Evolutionary conservation across 1,139 yeast species (phyloP).

Genomic region (Debaryomycetaceae sp.): DNA sequence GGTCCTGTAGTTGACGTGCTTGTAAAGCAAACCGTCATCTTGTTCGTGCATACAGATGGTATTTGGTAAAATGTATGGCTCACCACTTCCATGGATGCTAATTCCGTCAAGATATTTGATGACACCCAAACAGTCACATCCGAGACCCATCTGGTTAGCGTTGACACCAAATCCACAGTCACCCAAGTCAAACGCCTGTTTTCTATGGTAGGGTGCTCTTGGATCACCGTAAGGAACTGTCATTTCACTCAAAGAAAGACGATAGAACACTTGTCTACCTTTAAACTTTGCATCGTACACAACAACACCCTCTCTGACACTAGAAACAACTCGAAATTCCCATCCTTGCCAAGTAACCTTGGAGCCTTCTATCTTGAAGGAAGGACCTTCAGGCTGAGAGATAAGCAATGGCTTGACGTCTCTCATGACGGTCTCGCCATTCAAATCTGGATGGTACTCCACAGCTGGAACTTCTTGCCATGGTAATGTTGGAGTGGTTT

Average conservation of each 20-base stretch:
- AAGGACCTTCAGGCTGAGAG: conserved; percentile 84
- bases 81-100: conserved; percentile 61
- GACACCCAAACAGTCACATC: conserved; percentile 89
- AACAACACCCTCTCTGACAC: conserved; percentile 82
- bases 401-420: conserved; percentile 76
- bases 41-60: conserved; percentile 90
- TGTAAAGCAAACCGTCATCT: conserved; percentile 70
- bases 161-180: conserved; percentile 85
- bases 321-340: conserved; percentile 76
- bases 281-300: conserved; percentile 74
- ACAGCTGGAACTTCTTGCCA: conserved; percentile 61
- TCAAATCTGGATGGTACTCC: conserved; percentile 74
- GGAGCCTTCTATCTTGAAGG: conserved; percentile 61
- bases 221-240: conserved; percentile 93
- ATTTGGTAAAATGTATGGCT: conserved; percentile 62
- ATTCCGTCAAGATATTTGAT: conserved; percentile 75
- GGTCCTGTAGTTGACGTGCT: conserved; percentile 84
- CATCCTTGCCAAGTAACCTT: conserved; percentile 86
- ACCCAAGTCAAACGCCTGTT: conserved; percentile 90
- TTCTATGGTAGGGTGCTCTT: conserved; percentile 85
- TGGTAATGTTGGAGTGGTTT: conserved; percentile 54
- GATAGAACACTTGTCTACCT: conserved; percentile 78
- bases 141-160: conserved; percentile 72
- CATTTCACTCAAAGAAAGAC: conserved; percentile 82
- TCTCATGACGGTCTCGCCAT: conserved; percentile 50